Base-by-base conservation (phyloP, 2,329 filamentous ascomycete species). In the Aspergillus ibericus region DNA sequence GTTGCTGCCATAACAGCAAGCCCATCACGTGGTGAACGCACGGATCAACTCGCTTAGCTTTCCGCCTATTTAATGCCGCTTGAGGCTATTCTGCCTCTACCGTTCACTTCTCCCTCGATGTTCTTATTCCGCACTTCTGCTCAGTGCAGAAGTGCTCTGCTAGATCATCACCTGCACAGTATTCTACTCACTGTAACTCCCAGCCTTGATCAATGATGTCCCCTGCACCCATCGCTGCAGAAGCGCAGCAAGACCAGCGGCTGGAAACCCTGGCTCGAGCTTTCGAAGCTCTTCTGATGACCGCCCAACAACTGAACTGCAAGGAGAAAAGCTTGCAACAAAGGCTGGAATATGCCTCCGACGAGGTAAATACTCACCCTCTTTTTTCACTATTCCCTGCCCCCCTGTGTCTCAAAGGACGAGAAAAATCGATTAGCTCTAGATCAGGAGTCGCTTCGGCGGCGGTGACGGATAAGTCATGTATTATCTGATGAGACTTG, bases 361-460 rank as follows among this genome's bases (percentile, higher is more conserved):
- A 76, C 59, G 70, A 79, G 76, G 77, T 79, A 76, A 64, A 64
- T 66, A 59, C 20, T 46, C 38, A 10, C 42, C 46, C 56, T 32
- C 8, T 40, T 7, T 58, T 51, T 57, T 53, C 44, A 12, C 55
- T 40, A 25, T 35, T 58, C 22, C 34, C 34, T 55, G 15, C 27
- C 44, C 9, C 22, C 47, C 34, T 52, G 44, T 62, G 67, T 72
- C 70, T 75, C 72, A 69, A 63, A 78, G 81, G 80, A 82, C 75
- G 81, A 83, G 74, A 78, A 75, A 78, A 70, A 69, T 69, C 72
- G 70, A 77, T 89, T 91, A 91, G 89, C 89, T 92, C 89, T 91
- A 91, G 89, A 91, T 90, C 88, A 88, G 82, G 83, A 91, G 87
- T 82, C 84, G 79, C 82, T 72, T 69, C 63, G 75, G 81, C 80